Base-by-base conservation (phyloP, 1,284 basidiomycete species). In the Cutaneotrichosporon sp. region DNA sequence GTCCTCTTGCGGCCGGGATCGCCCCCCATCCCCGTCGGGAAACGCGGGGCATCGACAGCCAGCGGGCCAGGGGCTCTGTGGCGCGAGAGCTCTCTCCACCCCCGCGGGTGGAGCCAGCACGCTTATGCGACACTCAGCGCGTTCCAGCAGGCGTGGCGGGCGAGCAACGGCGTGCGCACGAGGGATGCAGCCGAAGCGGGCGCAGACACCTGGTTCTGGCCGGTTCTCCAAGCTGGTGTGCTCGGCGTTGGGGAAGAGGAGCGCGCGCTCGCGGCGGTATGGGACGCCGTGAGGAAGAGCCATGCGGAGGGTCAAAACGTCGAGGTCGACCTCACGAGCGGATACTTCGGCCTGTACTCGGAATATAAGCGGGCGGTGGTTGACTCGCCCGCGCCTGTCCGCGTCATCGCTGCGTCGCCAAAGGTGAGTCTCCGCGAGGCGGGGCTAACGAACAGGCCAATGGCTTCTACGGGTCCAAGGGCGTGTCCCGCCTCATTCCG, bases 401-500 rank as follows among this genome's bases (percentile, higher is more conserved):
- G 84, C 34, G 83, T 98, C 51, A 82, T 97, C 3, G 87, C 87
- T 33, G 89, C 96, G 3, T 84, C 87, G 53, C 94, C 94, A 26
- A 41, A 41, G 24, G 38, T 41, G 24, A 26, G 38, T 31, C 0
- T 83, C 87, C 78, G 29, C 29, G 29, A n/a, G n/a, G n/a, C n/a
- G n/a, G n/a, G n/a, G n/a, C 38, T 41, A 16, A 26, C n/a, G 16
- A n/a, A 27, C 59, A 92, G 88, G 88, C 92, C 16, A 99, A 99
- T 66, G 94, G 94, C 0, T 99, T 99, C 74, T 92, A 84, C 67
- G 86, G 85, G 4, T 96, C 90, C 3, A 81, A 79, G 51, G 96
- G 94, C 1, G 77, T 97, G 16, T 96, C 91, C 8, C 85, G 89
- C 16, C 82, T 90, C 54, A 92, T 99, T 59, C 96, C 96, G 5